Evolutionary conservation across 2,329 filamentous ascomycete species (phyloP).

Genomic region (Stemphylium lycopersici): DNA sequence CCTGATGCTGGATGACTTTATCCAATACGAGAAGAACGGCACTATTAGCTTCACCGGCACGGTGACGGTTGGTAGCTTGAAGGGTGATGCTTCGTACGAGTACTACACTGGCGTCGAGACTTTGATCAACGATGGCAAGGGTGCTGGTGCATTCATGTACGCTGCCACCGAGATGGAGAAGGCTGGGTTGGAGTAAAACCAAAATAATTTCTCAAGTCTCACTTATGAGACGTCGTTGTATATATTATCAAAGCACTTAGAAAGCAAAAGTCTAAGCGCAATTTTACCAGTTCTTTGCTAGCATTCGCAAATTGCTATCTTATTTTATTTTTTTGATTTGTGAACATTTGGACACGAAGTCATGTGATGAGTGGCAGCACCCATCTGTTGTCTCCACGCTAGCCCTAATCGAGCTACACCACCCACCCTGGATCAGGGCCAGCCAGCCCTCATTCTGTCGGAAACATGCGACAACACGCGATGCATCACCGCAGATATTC

Average conservation of each 20-base stretch:
- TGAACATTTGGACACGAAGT: not conserved
- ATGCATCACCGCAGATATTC: too few relatives aligned
- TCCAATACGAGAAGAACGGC: slow-evolving; percentile 54
- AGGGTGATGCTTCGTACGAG: slow-evolving; percentile 58
- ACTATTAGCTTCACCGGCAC: slow-evolving; percentile 60
- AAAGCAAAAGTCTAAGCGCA: not conserved
- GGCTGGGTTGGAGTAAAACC: slow-evolving; percentile 14
- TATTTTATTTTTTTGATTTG: not conserved
- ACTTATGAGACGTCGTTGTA: not conserved
- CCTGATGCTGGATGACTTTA: slow-evolving; percentile 53
- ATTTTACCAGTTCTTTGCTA: not conserved
- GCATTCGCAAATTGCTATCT: not conserved
- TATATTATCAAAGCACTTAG: not conserved
- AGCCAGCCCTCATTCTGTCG: too few relatives aligned
- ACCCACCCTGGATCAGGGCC: too few relatives aligned
- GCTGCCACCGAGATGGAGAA: slow-evolving; percentile 42
- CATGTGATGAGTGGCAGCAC: too few relatives aligned
- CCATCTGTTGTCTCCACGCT: too few relatives aligned
- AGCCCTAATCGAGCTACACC: too few relatives aligned
- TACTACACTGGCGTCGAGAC: slow-evolving; percentile 48
- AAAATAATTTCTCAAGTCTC: not conserved
- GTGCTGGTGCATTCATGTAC: slow-evolving; percentile 52
- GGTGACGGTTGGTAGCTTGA: slow-evolving; percentile 59
- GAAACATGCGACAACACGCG: too few relatives aligned
- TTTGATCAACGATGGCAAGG: slow-evolving; percentile 49